These are phyloP conservation scores for Chiua virens DNA, from an alignment of 768 basidiomycete species.

Conservation along the genomic window DNA sequence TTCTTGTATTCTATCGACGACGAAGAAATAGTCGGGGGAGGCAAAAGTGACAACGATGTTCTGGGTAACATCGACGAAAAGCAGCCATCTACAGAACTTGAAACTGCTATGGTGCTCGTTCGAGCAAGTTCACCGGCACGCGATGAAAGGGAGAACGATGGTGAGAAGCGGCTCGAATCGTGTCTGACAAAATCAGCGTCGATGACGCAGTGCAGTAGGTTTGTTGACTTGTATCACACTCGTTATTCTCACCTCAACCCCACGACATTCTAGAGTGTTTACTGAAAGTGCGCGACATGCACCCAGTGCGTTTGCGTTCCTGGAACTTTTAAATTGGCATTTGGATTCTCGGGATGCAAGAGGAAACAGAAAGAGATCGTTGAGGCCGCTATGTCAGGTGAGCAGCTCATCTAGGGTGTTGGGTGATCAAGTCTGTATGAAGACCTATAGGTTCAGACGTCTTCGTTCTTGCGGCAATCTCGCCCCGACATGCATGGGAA, in stretches of 20 bases:
- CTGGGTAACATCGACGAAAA: constrained; percentile 26
- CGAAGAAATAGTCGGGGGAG: constrained; percentile 1
- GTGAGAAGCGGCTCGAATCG: constrained; percentile 1
- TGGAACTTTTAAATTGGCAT: constrained; percentile 44
- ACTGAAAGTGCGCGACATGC: constrained; percentile 20
- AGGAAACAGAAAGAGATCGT: constrained; percentile 80
- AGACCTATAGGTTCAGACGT: constrained; percentile 59
- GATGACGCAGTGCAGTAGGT: constrained; percentile 19
- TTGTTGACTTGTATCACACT: neutral
- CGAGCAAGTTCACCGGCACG: constrained; percentile 14
- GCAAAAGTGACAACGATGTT: constrained; percentile 21
- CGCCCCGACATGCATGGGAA: constrained; percentile 89
- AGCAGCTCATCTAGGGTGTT: constrained; percentile 1
- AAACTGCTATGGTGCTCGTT: constrained; percentile 10
- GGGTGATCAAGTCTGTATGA: neutral
- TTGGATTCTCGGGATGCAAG: constrained; percentile 66
- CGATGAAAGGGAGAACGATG: neutral
- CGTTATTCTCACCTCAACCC: neutral
- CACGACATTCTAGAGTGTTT: constrained; percentile 19
- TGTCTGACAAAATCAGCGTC: neutral
- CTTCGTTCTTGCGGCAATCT: no score
- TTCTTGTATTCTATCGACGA: constrained; percentile 23
- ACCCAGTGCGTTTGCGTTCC: neutral
- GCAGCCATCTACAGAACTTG: neutral
- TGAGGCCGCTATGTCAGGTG: constrained; percentile 65